Evolutionary conservation across 257 asterid species (phyloP).

Genomic region (Lycium ferocissimum): DNA sequence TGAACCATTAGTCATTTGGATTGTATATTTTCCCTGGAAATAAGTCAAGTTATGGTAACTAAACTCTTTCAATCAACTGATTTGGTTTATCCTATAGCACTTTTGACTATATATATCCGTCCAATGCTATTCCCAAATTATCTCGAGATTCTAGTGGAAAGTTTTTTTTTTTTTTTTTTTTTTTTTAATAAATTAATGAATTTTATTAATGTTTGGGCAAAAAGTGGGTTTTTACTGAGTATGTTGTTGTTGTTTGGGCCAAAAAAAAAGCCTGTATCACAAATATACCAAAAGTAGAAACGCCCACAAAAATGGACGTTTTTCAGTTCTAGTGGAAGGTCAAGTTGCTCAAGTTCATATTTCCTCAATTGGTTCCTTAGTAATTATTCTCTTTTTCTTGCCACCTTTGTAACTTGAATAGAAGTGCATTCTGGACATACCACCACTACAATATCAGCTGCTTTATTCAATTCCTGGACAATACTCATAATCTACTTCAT

Average conservation of each 20-base stretch:
- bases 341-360: neutral
- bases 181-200: neutral
- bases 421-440: constrained; percentile 9
- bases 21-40: neutral
- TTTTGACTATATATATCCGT: neutral
- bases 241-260: neutral
- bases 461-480: neutral
- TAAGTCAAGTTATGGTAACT: constrained; percentile 7
- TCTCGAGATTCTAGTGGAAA: neutral
- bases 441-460: neutral
- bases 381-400: neutral
- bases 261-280: neutral
- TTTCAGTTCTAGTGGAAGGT: constrained; percentile 23
- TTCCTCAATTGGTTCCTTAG: neutral
- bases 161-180: too few relatives aligned
- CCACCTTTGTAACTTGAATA: neutral
- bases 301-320: neutral
- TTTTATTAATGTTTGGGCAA: neutral
- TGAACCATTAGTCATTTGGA: neutral
- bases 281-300: neutral
- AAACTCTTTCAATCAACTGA: neutral
- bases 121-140: neutral
- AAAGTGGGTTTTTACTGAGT: too few relatives aligned
- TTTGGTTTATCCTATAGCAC: neutral
- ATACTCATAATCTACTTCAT: neutral